A percentile compares a stretch with the other conserved stretches of the same genome.
phyloP scores from a whole-genome alignment of 768 basidiomycete genomes.

The Cystobasidium onofrii region DNA sequence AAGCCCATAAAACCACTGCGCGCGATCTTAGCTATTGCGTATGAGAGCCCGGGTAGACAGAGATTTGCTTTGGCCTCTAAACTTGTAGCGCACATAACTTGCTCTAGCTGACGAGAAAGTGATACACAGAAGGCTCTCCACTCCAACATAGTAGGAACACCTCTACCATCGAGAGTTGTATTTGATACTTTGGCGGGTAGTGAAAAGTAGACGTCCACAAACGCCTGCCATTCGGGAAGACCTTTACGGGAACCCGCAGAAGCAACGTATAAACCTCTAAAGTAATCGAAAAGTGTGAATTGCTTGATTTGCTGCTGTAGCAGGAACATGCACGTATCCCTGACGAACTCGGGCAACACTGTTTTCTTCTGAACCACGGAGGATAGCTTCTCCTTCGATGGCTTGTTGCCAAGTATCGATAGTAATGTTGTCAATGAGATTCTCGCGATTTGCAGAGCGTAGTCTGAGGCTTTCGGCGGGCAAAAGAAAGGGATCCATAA shows the following conservation, averaged over 20 bases:
- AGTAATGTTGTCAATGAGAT: not conserved
- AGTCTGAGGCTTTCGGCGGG: not conserved
- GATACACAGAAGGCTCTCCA: constrained; percentile 11
- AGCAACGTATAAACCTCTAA: not conserved
- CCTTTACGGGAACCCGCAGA: not conserved
- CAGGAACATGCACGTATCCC: not conserved
- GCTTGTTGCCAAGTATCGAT: not conserved
- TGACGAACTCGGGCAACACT: not conserved
- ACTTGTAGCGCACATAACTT: not conserved
- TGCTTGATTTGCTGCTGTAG: not conserved
- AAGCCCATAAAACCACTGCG: constrained; percentile 5
- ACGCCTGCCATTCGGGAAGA: constrained; percentile 19
- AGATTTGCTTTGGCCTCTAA: not conserved
- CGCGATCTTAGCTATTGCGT: not conserved
- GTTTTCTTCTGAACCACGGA: not conserved
- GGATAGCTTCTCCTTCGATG: not conserved
- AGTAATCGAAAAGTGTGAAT: not conserved
- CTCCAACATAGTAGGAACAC: not conserved
- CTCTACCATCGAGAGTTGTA: not conserved
- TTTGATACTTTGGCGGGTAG: constrained; percentile 29
- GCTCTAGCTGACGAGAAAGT: not conserved
- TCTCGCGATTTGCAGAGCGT: not conserved
- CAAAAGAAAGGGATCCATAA: constrained; percentile 1
- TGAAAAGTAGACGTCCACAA: constrained; percentile 7
- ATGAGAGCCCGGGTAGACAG: not conserved